A percentile compares a stretch with the other conserved stretches of the same genome.
These are phyloP conservation scores for Melocanna baccifera DNA, from an alignment of 176 grass and related monocot species.

Conservation along the genomic window DNA sequence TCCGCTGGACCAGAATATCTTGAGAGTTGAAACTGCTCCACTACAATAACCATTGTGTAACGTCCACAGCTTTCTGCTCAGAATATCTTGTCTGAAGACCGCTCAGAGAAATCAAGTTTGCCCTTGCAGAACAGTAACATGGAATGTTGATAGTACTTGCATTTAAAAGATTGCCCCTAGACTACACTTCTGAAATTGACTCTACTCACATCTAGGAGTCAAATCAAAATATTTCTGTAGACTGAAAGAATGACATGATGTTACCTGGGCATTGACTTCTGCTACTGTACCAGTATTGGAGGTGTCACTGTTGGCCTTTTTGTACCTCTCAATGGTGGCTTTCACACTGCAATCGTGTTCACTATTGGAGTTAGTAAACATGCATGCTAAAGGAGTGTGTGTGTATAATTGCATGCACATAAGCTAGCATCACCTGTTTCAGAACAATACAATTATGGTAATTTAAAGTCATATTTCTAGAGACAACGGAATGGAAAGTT, in stretches of 20 bases:
- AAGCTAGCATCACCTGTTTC: background rate
- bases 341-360: conserved; percentile 67
- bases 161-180: conserved; percentile 4
- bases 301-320: conserved; percentile 73
- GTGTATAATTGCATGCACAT: background rate
- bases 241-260: conserved; percentile 41
- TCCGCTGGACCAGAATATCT: conserved; percentile 6
- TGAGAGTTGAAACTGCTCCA: background rate
- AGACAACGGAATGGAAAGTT: background rate
- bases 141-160: conserved; percentile 15
- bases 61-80: background rate
- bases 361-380: background rate
- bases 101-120: conserved; percentile 8
- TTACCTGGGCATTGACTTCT: conserved; percentile 89
- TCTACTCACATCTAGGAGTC: background rate
- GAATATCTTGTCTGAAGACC: conserved; percentile 19
- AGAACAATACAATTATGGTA: background rate
- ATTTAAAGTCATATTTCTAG: background rate
- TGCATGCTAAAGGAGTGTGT: background rate
- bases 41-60: conserved; percentile 18
- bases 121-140: conserved; percentile 11
- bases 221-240: background rate
- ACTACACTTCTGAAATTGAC: background rate
- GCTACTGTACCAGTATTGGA: conserved; percentile 58
- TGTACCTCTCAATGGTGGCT: conserved; percentile 92